These are phyloP conservation scores for Primulina eburnea DNA, from an alignment of 257 asterid species.

Conservation along the genomic window DNA sequence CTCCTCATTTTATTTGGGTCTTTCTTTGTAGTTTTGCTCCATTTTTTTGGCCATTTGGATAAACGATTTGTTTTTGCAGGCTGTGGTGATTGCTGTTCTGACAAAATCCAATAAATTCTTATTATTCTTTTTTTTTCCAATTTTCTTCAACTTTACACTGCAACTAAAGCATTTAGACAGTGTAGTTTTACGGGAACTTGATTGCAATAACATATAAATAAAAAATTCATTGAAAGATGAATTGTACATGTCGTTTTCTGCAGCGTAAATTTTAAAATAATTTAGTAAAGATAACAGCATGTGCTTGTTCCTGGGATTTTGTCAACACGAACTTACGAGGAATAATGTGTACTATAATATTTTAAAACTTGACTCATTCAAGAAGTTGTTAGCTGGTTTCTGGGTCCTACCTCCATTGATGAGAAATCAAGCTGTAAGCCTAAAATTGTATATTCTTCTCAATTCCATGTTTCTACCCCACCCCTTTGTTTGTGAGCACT, in stretches of 20 bases:
- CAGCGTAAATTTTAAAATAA: constrained; percentile 13
- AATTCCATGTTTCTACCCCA: constrained; percentile 22
- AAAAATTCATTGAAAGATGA: constrained; percentile 11
- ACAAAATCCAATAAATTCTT: not conserved
- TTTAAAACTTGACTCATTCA: constrained; percentile 29
- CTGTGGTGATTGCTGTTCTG: constrained; percentile 36
- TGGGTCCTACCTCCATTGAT: constrained; percentile 46
- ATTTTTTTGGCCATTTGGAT: constrained; percentile 20
- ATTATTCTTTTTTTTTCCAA: too few relatives aligned
- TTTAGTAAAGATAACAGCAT: constrained; percentile 27
- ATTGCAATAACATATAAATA: not conserved
- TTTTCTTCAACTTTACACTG: too few relatives aligned
- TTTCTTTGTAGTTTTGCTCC: constrained; percentile 6
- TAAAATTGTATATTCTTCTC: constrained; percentile 12
- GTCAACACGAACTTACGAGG: not conserved
- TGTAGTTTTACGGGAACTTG: not conserved
- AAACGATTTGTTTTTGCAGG: constrained; percentile 18
- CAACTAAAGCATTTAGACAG: not conserved
- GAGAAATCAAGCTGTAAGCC: constrained; percentile 17
- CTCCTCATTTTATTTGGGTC: too few relatives aligned
- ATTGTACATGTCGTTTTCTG: not conserved
- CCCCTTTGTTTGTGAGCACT: constrained; percentile 16
- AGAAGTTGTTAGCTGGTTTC: constrained; percentile 30
- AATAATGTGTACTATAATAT: constrained; percentile 13
- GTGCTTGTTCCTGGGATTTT: constrained; percentile 36